A percentile compares a stretch with the other conserved stretches of the same genome.
Evolutionary conservation across 2,329 filamentous ascomycete species (phyloP).

Genomic region (Pseudogymnoascus sp.): DNA sequence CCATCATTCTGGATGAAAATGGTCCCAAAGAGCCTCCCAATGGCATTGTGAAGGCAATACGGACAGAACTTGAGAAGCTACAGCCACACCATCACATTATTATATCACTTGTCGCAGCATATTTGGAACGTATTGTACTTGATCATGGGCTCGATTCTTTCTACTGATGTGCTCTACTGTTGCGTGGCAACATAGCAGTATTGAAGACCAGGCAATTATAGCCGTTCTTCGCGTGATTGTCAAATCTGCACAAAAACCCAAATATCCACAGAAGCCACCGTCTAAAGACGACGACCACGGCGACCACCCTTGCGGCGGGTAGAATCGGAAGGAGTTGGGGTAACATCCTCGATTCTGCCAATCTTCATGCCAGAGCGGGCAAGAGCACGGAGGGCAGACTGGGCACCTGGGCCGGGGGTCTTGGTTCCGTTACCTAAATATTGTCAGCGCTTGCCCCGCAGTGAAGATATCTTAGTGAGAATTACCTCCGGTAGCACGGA

Average conservation of each 20-base stretch:
- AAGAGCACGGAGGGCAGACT: conserved; percentile 97
- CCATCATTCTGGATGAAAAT: neutral
- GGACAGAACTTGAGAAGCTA: neutral
- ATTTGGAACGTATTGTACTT: neutral
- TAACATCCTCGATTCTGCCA: conserved; percentile 98
- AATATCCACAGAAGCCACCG: conserved; percentile 28
- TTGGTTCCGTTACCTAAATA: conserved; percentile 89
- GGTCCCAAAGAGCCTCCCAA: neutral
- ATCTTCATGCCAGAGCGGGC: conserved; percentile 99
- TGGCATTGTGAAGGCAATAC: neutral
- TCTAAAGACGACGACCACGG: conserved; percentile 99
- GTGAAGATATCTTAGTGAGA: neutral
- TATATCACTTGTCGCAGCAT: neutral
- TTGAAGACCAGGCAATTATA: conserved; percentile 55
- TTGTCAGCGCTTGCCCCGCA: neutral
- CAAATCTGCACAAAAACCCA: conserved; percentile 50
- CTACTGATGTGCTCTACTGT: conserved; percentile 25
- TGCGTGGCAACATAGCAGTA: conserved; percentile 45
- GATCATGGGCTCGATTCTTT: conserved; percentile 16
- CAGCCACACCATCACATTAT: neutral
- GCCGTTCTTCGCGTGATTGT: conserved; percentile 69
- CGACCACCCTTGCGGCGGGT: conserved; percentile 99
- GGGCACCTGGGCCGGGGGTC: conserved; percentile 97
- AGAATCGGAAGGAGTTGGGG: conserved; percentile 97
- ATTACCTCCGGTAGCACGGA: conserved; percentile 93